Conservation (phyloP, 1,139 yeast species). For the Scheffersomyces lignicola region DNA sequence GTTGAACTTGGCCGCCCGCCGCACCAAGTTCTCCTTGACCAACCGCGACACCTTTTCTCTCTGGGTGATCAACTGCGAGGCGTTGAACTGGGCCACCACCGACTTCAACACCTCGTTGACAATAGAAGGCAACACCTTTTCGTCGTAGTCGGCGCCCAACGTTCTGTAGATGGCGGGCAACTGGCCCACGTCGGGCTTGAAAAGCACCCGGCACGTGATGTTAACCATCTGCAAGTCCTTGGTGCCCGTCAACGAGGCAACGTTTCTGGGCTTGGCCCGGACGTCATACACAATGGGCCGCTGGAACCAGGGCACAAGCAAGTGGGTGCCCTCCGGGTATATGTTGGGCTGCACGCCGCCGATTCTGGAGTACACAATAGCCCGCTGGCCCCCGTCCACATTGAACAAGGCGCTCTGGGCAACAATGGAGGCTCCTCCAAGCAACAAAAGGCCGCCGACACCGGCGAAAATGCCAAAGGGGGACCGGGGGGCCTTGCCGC, state of each 20-base stretch:
- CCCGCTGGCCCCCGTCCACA: slow-evolving; percentile 99
- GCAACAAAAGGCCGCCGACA: slow-evolving; percentile 67
- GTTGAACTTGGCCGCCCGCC: slow-evolving; percentile 90
- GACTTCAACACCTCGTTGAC: slow-evolving; percentile 95
- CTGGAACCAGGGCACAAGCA: slow-evolving; percentile 92
- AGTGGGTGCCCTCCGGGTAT: slow-evolving; percentile 93
- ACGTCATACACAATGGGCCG: slow-evolving; percentile 92
- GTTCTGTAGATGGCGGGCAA: slow-evolving; percentile 88
- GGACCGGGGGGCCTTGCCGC: slow-evolving; percentile 39
- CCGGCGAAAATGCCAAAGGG: slow-evolving; percentile 72
- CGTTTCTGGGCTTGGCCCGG: slow-evolving; percentile 95
- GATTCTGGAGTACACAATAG: slow-evolving; percentile 85
- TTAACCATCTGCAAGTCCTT: slow-evolving; percentile 99
- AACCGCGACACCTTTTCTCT: slow-evolving; percentile 93
- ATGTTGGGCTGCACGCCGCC: slow-evolving; percentile 86
- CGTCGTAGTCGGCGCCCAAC: slow-evolving; percentile 91
- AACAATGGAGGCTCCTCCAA: slow-evolving; percentile 71
- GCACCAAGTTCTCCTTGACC: slow-evolving; percentile 85
- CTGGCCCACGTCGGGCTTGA: slow-evolving; percentile 78
- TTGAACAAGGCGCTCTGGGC: slow-evolving; percentile 81
- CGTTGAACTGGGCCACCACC: slow-evolving; percentile 97
- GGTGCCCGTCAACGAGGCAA: slow-evolving; percentile 96
- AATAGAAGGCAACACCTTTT: slow-evolving; percentile 92
- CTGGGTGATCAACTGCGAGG: slow-evolving; percentile 95
- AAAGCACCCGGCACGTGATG: slow-evolving; percentile 94